phyloP scores from a whole-genome alignment of 176 grass and related monocot species.

The Oryza meyeriana region DNA sequence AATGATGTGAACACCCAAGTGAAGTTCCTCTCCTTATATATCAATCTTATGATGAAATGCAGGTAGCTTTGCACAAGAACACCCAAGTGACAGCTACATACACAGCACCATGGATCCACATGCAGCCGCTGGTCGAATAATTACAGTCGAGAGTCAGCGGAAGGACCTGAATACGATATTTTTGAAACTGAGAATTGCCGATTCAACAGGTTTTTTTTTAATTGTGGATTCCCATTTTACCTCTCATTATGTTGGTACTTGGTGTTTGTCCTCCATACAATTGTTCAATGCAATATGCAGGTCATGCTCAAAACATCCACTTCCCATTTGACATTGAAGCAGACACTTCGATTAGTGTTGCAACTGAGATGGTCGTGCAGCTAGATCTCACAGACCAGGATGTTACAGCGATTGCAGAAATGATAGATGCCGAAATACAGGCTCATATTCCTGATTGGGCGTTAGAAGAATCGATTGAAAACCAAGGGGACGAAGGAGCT shows the following conservation, averaged over 20 bases:
- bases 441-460: conserved; percentile 63
- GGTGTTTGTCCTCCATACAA: background rate
- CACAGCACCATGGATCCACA: conserved; percentile 23
- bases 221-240: background rate
- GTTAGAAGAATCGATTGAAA: conserved; percentile 37
- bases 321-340: conserved; percentile 80
- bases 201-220: conserved; percentile 68
- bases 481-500: conserved; percentile 44
- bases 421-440: conserved; percentile 76
- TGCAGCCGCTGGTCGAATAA: conserved; percentile 29
- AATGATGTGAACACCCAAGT: background rate
- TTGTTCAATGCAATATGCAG: conserved; percentile 29
- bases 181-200: conserved; percentile 67
- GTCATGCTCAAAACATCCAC: conserved; percentile 74
- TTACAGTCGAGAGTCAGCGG: conserved; percentile 60
- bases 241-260: background rate
- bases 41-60: conserved; percentile 35
- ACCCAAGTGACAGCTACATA: conserved; percentile 32
- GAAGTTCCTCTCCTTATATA: conserved; percentile 19
- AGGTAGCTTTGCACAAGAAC: conserved; percentile 37
- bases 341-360: conserved; percentile 74
- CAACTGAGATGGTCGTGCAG: conserved; percentile 78
- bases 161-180: conserved; percentile 83
- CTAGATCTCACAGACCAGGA: conserved; percentile 76
- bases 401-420: conserved; percentile 65